Conservation (phyloP, 2,329 filamentous ascomycete genomes). For the Colletotrichum sp. region DNA sequence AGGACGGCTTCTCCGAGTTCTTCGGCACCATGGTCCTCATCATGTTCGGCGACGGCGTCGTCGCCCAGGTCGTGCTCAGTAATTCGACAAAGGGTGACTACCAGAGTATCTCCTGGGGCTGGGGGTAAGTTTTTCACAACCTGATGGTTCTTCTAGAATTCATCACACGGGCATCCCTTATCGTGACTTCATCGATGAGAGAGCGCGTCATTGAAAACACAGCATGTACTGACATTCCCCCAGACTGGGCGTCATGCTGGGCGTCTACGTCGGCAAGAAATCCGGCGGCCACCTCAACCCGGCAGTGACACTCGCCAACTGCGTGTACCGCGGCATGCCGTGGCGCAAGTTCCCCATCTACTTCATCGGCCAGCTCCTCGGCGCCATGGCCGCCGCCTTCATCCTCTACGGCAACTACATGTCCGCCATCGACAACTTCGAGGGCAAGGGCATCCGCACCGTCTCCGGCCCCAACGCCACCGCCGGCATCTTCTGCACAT, state of each 20-base stretch:
- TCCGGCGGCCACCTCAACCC: constrained; percentile 74
- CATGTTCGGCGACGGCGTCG: constrained; percentile 73
- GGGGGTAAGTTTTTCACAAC: constrained; percentile 44
- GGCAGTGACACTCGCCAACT: constrained; percentile 74
- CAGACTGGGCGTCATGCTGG: constrained; percentile 71
- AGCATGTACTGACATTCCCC: background rate
- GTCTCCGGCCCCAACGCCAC: constrained; percentile 65
- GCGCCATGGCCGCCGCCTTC: constrained; percentile 66
- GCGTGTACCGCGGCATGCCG: constrained; percentile 70
- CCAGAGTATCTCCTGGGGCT: constrained; percentile 55
- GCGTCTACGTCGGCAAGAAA: constrained; percentile 69
- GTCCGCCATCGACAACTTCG: constrained; percentile 67
- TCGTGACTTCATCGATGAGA: constrained; percentile 12
- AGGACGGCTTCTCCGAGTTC: constrained; percentile 71
- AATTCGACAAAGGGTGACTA: constrained; percentile 50
- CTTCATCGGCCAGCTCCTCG: constrained; percentile 67
- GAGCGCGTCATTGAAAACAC: background rate
- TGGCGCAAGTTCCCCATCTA: constrained; percentile 76
- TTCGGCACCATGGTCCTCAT: constrained; percentile 72
- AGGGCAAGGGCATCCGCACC: constrained; percentile 67
- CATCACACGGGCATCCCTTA: background rate
- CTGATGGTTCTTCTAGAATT: background rate
- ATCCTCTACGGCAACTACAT: constrained; percentile 67
- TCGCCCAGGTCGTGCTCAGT: constrained; percentile 72
- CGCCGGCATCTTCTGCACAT: constrained; percentile 76